Base-by-base conservation (phyloP, 768 basidiomycete genomes). In the Amanita jacksonii region DNA sequence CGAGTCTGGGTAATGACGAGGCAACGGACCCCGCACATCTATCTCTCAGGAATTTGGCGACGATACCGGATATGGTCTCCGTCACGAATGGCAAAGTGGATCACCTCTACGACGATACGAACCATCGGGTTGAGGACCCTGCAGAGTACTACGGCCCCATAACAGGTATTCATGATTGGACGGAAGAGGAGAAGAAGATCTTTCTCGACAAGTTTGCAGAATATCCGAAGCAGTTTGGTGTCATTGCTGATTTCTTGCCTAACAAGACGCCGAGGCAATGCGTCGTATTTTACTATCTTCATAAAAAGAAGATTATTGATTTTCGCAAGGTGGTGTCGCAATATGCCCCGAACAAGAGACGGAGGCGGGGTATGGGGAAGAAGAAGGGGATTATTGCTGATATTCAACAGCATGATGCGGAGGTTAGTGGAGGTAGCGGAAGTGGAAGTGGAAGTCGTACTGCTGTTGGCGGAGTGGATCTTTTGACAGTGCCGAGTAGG, bases 181-280 rank as follows among this genome's bases (percentile, higher is more conserved):
- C 88, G 0, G 74, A 83, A 13, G 76, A 81, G 38, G 93, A 98
- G 63, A 82, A 84, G 55, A 66, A 72, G 46, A 73, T 75, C 7
- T 93, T 90, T 59, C 60, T 85, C 44, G 79, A 85, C 57, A 79
- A 83, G 57, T 98, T 83, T 57, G 85, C 87, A 5, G 74, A 76
- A 7, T 73, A 79, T 55, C 92, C 93, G 4, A 98, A 98, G 58
- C 93, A 97, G 58, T 98, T 98, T 54, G 93, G 91, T n/a, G 72
- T 82, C 55, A 92, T 98, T 47, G 81, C 93, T 0, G 73, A 78
- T 18, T 75, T 68, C 51, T 63, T 98, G 9, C 77, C 84, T 4
- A 73, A 88, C 69, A 97, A 96, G 71, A 82, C 87, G 1, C 68
- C 87, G 1, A 70, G 81, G 0, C 86, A 96, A 70, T 96, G 92